Evolutionary conservation across 495 filamentous ascomycete species (phyloP).

Genomic region (Glutinoglossum americanum): DNA sequence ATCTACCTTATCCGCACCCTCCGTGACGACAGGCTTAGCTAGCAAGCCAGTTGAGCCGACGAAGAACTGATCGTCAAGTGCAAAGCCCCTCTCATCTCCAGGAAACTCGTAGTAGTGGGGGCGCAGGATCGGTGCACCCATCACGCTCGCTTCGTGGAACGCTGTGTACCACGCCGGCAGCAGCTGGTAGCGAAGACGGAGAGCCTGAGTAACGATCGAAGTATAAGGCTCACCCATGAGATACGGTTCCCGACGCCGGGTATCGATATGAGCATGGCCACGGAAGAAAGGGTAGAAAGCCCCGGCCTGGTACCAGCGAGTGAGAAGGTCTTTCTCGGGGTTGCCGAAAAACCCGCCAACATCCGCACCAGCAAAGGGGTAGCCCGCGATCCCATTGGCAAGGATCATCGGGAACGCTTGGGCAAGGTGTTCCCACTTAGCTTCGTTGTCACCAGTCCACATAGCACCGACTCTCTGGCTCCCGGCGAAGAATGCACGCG

Average conservation of each 20-base stretch:
- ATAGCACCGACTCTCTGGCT: slow-evolving; percentile 78
- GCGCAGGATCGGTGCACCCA: slow-evolving; percentile 69
- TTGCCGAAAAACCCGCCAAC: slow-evolving; percentile 98
- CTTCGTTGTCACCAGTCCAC: slow-evolving; percentile 98
- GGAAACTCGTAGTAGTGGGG: slow-evolving; percentile 88
- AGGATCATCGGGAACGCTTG: slow-evolving; percentile 81
- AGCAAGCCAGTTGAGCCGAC: slow-evolving; percentile 69
- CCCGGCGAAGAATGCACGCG: slow-evolving; percentile 75
- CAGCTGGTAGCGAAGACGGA: slow-evolving; percentile 73
- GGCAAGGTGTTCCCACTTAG: slow-evolving; percentile 75
- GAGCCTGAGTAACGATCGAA: slow-evolving; percentile 64
- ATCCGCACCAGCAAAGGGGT: slow-evolving; percentile 86
- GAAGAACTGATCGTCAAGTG: slow-evolving; percentile 84
- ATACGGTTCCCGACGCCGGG: slow-evolving; percentile 84
- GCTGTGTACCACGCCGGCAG: slow-evolving; percentile 93
- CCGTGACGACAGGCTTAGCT: slow-evolving; percentile 62
- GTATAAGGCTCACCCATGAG: slow-evolving; percentile 66
- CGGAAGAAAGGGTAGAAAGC: slow-evolving; percentile 98
- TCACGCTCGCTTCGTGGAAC: slow-evolving; percentile 68
- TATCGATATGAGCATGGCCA: slow-evolving; percentile 92
- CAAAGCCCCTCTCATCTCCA: slow-evolving; percentile 63
- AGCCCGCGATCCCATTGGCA: slow-evolving; percentile 75
- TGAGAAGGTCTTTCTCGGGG: slow-evolving; percentile 71
- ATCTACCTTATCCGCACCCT: slow-evolving; percentile 47
- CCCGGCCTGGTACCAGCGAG: slow-evolving; percentile 90